Evolutionary conservation across 2,329 filamentous ascomycete genomes (phyloP).

Genomic region (Diaporthe nobilis): DNA sequence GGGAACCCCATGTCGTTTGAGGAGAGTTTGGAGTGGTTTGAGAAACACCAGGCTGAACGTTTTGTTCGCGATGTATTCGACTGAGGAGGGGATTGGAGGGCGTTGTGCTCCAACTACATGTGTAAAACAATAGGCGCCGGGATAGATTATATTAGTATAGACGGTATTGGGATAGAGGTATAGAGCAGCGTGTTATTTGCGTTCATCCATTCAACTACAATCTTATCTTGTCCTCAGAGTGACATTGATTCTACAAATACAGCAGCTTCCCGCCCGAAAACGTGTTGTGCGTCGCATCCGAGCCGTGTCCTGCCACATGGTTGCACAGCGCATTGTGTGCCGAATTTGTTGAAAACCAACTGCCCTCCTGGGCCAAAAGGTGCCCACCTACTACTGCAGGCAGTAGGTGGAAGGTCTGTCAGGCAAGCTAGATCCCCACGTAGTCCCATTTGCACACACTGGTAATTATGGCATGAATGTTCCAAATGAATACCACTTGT

Average conservation of each 20-base stretch:
- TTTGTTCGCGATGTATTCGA: slow-evolving; percentile 6
- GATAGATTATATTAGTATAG: background rate
- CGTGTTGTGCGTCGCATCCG: background rate
- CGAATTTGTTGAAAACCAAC: background rate
- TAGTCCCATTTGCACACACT: background rate
- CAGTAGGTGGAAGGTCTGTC: background rate
- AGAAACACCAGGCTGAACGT: background rate
- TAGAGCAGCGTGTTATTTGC: background rate
- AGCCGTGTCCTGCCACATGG: background rate
- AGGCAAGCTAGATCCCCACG: background rate
- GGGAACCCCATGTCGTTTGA: background rate
- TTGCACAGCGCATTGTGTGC: background rate
- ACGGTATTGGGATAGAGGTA: background rate
- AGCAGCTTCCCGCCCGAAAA: background rate
- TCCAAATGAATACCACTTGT: background rate
- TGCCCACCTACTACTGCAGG: background rate
- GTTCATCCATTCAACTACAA: background rate
- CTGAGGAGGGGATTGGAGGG: background rate
- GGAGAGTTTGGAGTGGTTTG: background rate
- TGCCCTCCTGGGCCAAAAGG: background rate
- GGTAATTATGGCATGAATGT: background rate
- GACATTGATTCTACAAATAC: background rate
- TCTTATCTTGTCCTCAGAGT: background rate
- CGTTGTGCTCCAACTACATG: background rate
- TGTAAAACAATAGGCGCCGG: background rate